Conservation (phyloP, 2,329 filamentous ascomycete species). For the Parastagonospora nodorum region DNA sequence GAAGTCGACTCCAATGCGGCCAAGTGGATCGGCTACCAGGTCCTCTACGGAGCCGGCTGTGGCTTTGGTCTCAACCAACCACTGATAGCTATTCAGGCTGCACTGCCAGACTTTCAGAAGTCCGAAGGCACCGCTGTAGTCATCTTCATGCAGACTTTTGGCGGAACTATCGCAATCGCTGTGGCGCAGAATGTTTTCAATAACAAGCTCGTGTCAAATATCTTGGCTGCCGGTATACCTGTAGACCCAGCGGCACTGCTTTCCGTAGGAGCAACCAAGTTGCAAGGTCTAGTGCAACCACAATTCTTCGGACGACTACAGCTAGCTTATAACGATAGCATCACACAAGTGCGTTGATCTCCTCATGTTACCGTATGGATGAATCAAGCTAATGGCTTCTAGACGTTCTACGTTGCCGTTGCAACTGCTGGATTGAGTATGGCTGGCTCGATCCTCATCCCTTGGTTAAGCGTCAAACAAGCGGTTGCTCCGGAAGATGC, state of each 20-base stretch:
- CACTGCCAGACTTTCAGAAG: slow-evolving; percentile 40
- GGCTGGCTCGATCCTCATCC: background rate
- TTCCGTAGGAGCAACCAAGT: background rate
- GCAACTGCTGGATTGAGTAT: background rate
- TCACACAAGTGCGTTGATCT: background rate
- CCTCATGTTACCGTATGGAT: background rate
- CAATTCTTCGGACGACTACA: background rate
- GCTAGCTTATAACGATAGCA: slow-evolving; percentile 1
- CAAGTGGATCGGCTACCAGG: slow-evolving; percentile 55
- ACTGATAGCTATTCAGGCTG: slow-evolving; percentile 37
- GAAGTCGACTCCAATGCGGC: slow-evolving; percentile 37
- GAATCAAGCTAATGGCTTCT: background rate
- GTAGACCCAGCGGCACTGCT: background rate
- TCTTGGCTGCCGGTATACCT: background rate
- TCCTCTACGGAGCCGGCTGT: slow-evolving; percentile 40
- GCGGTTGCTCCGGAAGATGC: background rate
- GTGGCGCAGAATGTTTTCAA: slow-evolving; percentile 50
- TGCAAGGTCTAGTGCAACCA: background rate
- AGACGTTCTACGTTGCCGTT: slow-evolving; percentile 1
- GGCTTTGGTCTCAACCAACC: slow-evolving; percentile 5
- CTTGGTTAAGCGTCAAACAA: slow-evolving; percentile 2
- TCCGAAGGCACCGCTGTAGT: slow-evolving; percentile 47
- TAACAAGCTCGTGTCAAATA: slow-evolving; percentile 41
- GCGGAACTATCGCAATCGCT: slow-evolving; percentile 48
- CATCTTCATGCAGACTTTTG: slow-evolving; percentile 48